Base-by-base conservation (phyloP, 495 filamentous ascomycete genomes). In the Aspergillus steynii region DNA sequence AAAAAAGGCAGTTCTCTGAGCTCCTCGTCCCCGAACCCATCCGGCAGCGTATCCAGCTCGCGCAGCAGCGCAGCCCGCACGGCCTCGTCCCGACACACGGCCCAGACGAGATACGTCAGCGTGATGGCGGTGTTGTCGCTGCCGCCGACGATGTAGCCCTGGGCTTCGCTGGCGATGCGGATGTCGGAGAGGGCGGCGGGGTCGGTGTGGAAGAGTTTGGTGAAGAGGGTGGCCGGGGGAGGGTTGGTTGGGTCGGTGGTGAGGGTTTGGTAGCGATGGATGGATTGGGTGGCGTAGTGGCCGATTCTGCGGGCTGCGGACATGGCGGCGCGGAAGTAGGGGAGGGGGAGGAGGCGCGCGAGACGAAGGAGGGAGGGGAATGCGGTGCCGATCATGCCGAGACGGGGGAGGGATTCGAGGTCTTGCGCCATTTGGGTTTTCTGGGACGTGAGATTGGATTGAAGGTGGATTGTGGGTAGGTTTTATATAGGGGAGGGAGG, bases 101-200 rank as follows among this genome's bases (percentile, higher is more conserved):
- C 58, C 27, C 65, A 71, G 45, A 73, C 67, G 1, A 79, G 59
- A 63, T 76, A 75, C 0, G 68, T 73, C 29, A 80, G 53, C 3
- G 77, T 74, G 4, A 70, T 64, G 3, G 71, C 73, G 5, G 74
- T 79, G 1, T 69, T 71, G 31, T 74, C 72, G 2, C 65, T 71
- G 0, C 81, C 81, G 0, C 73, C 81, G 5, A 82, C 46, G 29
- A 82, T 74, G 48, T 77, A 76, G 1, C 61, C 58, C 15, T 56
- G 49, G 0, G 75, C 75, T 27, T 78, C 72, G 29, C 54, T 49
- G 1, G 28, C 49, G 46, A 82, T 58, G 34, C 80, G 76, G 0
- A 59, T 47, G 10, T 70, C 59, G 9, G 62, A 52, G 4, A 76
- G 62, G 4, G 66, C 68, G 1, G 70, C 65, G 0, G 55, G 42